Conservation (phyloP, 1,284 basidiomycete species). For the Amylostereum areolatum region DNA sequence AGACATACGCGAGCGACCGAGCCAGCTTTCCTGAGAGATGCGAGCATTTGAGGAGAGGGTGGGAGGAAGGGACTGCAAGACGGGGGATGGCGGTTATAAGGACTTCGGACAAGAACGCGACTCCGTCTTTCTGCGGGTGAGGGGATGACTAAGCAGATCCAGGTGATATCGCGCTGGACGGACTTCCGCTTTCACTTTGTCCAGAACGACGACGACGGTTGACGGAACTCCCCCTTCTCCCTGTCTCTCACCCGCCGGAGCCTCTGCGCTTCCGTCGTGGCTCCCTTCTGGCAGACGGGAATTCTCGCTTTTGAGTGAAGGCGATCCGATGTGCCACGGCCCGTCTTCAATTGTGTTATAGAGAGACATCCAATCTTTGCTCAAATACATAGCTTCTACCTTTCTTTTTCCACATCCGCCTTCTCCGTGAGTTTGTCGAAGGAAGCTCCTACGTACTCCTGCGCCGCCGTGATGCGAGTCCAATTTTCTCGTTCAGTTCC, state of each 20-base stretch:
- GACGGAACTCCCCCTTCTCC: conserved; percentile 36
- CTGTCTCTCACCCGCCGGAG: conserved; percentile 64
- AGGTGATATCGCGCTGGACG: neutral
- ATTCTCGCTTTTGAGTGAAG: conserved; percentile 78
- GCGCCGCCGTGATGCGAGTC: neutral
- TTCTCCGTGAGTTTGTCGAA: too few species aligned
- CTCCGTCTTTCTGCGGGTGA: too few species aligned
- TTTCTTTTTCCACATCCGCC: too few species aligned
- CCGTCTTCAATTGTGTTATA: conserved; percentile 67
- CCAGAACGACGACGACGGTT: conserved; percentile 77
- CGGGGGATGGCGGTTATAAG: neutral
- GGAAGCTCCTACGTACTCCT: too few species aligned
- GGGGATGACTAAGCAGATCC: too few species aligned
- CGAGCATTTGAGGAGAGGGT: conserved; percentile 42
- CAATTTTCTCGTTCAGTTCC: neutral
- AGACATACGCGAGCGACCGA: conserved; percentile 54
- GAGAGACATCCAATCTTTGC: conserved; percentile 44
- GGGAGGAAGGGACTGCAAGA: neutral
- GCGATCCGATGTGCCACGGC: conserved; percentile 42
- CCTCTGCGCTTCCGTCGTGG: conserved; percentile 28
- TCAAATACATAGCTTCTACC: too few species aligned
- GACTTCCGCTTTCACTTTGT: conserved; percentile 12
- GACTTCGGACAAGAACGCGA: too few species aligned
- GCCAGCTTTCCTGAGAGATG: conserved; percentile 54
- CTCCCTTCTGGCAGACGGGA: conserved; percentile 53